These are phyloP conservation scores for carrot (Daucus carota) DNA, from an alignment of 129 eudicot species.

Conservation along the genomic window DH1_v3.0 NC_030382.2:52243501-52244000, in stretches of 20 bases:
- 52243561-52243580: slow-evolving; percentile 80
- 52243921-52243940: slow-evolving; percentile 23
- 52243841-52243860: slow-evolving; percentile 25
- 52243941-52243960: slow-evolving; percentile 39
- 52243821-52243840: slow-evolving; percentile 77
- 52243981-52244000: slow-evolving; percentile 76
- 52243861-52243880: slow-evolving; percentile 25
- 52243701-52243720: slow-evolving; percentile 15
- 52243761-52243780: slow-evolving; percentile 36
- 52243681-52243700: slow-evolving; percentile 12
- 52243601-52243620: slow-evolving; percentile 15
- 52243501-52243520: slow-evolving; percentile 52
- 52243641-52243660: slow-evolving; percentile 7
- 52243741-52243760: slow-evolving; percentile 37
- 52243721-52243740: slow-evolving; percentile 17
- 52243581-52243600: slow-evolving; percentile 60
- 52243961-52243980: slow-evolving; percentile 20
- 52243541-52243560: slow-evolving; percentile 93
- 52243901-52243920: slow-evolving; percentile 22
- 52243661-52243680: background rate
- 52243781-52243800: slow-evolving; percentile 78
- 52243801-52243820: slow-evolving; percentile 68
- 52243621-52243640: background rate
- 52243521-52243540: slow-evolving; percentile 66
- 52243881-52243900: slow-evolving; percentile 36